Conservation (phyloP, 2,329 filamentous ascomycete species). For the Sporothrix pallida region DNA sequence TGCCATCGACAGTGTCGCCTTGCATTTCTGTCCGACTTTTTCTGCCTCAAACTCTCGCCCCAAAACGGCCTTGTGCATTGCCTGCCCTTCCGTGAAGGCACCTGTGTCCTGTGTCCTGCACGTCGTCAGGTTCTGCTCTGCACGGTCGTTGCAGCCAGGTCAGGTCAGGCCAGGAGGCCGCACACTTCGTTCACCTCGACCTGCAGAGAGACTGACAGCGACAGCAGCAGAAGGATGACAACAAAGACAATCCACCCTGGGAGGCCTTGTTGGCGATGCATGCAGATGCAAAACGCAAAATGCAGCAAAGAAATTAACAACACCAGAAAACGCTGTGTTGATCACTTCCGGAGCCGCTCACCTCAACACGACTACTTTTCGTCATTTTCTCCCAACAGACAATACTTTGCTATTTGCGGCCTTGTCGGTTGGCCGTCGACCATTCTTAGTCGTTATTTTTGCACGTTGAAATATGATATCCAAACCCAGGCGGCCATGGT, state of each 20-base stretch:
- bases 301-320: not conserved
- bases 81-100: not conserved
- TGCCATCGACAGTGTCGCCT: constrained; percentile 1
- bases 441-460: not conserved
- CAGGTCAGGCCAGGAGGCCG: not conserved
- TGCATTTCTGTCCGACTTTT: not conserved
- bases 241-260: not conserved
- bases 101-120: not conserved
- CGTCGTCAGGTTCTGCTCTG: not conserved
- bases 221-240: not conserved
- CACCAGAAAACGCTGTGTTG: not conserved
- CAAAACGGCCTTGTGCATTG: constrained; percentile 22
- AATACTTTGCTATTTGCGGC: not conserved
- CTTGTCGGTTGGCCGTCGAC: not conserved
- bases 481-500: not conserved
- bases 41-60: not conserved
- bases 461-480: not conserved
- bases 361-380: not conserved
- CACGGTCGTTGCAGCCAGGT: not conserved
- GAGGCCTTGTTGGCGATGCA: not conserved
- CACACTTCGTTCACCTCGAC: not conserved
- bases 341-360: not conserved
- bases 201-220: not conserved
- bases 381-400: not conserved
- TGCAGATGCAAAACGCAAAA: not conserved